Evolutionary conservation across 1,139 yeast genomes (phyloP), one percentile per base, ranked within the genome.

Genomic region (Hyphopichia pseudoburtonii): DNA sequence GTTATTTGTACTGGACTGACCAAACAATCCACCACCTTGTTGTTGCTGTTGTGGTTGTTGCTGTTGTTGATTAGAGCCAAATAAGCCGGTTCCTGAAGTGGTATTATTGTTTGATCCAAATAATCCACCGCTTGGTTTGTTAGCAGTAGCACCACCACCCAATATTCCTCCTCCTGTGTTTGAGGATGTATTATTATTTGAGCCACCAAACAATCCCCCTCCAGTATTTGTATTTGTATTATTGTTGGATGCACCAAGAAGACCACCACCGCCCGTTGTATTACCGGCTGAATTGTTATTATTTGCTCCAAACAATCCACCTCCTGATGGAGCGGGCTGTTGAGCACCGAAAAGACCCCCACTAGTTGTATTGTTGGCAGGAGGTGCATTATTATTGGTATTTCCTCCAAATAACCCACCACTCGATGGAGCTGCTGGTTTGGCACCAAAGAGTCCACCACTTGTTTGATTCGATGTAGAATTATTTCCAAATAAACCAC

Each of bases 121-220:
- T 22, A 45, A 38, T 5, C 52, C 52, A 23, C 49, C 41, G 2
- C 45, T 16, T 17, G 43, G 7, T 9, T 21, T 34, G 6, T 45
- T 43, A 12, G 37, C 42, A 28, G 38, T 27, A 17, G 41, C 36
- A 6, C 57, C 58, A 39, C n/a, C n/a, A n/a, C n/a, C n/a, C n/a
- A 52, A 50, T 22, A 50, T 41, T 2, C 53, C 52, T 25, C 54
- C 51, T 14, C 52, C 48, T 21, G 43, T 38, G 28, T 34, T 36
- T 32, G 44, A 39, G 37, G 36, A 38, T 36, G 33, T 43, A 30
- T 41, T 48, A 25, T 23, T 42, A 26, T 40, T 44, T 22, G 34
- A 32, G 29, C 43, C 44, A 15, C 68, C 70, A 49, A 63, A 63
- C 10, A 62, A 45, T 4, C 66, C 61, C 9, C 25, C 25, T 15